phyloP scores from a whole-genome alignment of 1,284 basidiomycete genomes.

The Leccinum cinnamomeum region DNA sequence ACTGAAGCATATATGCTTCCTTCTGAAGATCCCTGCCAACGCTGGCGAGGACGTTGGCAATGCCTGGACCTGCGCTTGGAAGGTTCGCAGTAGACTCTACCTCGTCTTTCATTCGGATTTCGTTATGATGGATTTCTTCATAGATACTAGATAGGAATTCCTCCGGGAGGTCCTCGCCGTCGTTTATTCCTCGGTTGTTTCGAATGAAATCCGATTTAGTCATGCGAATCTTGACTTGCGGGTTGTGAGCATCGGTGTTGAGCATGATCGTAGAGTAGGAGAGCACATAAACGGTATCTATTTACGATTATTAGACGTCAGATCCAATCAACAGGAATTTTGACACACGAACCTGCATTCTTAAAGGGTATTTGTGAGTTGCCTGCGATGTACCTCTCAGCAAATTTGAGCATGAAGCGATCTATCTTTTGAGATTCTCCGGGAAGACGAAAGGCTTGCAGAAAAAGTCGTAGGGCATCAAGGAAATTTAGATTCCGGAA shows the following conservation, averaged over 20 bases:
- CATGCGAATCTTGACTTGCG: conserved; percentile 92
- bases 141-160: conserved; percentile 77
- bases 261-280: conserved; percentile 94
- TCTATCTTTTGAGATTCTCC: conserved; percentile 98
- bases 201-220: conserved; percentile 85
- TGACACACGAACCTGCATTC: conserved; percentile 58
- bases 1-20: conserved; percentile 92
- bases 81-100: conserved; percentile 59
- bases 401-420: conserved; percentile 98
- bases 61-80: conserved; percentile 60
- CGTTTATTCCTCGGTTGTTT: conserved; percentile 96
- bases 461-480: conserved; percentile 82
- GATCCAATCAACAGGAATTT: neutral
- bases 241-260: conserved; percentile 95
- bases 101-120: conserved; percentile 98
- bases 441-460: conserved; percentile 93
- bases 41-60: conserved; percentile 79
- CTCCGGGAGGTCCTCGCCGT: conserved; percentile 83
- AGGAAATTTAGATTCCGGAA: conserved; percentile 82
- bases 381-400: conserved; percentile 89
- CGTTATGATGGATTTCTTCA: conserved; percentile 87
- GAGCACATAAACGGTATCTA: conserved; percentile 90
- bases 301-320: conserved; percentile 8
- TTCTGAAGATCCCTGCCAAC: conserved; percentile 92
- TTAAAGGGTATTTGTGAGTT: conserved; percentile 83